Conservation (phyloP, 2,329 filamentous ascomycete species). For the Aschersonia sp. region DNA sequence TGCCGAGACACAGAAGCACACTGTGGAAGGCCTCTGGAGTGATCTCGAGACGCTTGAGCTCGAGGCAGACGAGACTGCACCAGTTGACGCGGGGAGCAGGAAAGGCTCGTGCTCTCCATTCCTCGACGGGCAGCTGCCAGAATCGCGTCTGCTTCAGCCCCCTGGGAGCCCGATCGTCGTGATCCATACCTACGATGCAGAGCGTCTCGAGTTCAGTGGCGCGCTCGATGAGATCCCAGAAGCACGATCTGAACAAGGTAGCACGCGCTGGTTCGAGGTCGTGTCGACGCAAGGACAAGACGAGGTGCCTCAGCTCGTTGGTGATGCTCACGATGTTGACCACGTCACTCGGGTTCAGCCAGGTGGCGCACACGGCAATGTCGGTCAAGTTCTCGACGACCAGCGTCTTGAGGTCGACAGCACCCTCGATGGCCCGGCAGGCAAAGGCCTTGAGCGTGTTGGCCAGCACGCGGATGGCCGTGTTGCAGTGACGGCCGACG, state of each 20-base stretch:
- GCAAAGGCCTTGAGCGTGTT: slow-evolving; percentile 35
- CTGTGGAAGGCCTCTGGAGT: slow-evolving; percentile 19
- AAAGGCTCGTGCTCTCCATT: slow-evolving; percentile 24
- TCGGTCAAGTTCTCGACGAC: slow-evolving; percentile 37
- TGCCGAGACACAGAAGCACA: slow-evolving; percentile 18
- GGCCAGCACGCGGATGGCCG: slow-evolving; percentile 35
- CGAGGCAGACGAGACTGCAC: slow-evolving; percentile 24
- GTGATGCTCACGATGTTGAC: slow-evolving; percentile 30
- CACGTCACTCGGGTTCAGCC: slow-evolving; percentile 35
- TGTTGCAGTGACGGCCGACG: slow-evolving; percentile 27
- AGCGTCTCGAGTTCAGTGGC: slow-evolving; percentile 29
- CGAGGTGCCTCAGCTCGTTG: slow-evolving; percentile 25
- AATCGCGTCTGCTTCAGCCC: slow-evolving; percentile 22
- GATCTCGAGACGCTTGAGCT: slow-evolving; percentile 27
- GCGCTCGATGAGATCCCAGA: slow-evolving; percentile 35
- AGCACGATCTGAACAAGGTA: slow-evolving; percentile 25
- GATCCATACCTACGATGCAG: slow-evolving; percentile 30
- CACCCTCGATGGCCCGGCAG: slow-evolving; percentile 27
- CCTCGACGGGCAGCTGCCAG: slow-evolving; percentile 19
- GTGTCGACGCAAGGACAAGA: slow-evolving; percentile 30
- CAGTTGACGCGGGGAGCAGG: slow-evolving; percentile 21
- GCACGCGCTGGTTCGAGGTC: slow-evolving; percentile 20
- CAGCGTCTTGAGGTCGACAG: slow-evolving; percentile 25
- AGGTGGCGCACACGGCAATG: slow-evolving; percentile 30
- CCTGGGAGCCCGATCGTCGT: slow-evolving; percentile 21